Conservation (phyloP, 2,329 filamentous ascomycete genomes). For the Stachybotrys chartarum region DNA sequence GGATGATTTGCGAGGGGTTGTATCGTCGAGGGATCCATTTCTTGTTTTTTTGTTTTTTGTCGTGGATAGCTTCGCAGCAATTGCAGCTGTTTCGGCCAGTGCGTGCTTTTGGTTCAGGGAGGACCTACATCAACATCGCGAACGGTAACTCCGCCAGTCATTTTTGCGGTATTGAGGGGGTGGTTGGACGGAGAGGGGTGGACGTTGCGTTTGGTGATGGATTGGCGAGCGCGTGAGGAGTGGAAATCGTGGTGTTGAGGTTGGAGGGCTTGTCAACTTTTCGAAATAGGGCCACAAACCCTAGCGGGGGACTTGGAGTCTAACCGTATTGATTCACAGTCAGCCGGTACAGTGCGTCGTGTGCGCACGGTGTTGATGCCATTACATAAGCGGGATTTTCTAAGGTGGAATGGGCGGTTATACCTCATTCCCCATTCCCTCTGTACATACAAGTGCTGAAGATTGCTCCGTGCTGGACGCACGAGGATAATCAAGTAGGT, state of each 20-base stretch:
- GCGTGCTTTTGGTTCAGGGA: constrained; percentile 18
- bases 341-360: not conserved
- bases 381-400: not conserved
- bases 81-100: too few species aligned
- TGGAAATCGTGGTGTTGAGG: constrained; percentile 11
- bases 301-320: constrained; percentile 12
- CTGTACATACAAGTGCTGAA: too few species aligned
- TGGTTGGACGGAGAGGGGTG: constrained; percentile 8
- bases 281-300: constrained; percentile 25
- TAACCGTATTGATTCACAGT: constrained; percentile 14
- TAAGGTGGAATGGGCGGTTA: too few species aligned
- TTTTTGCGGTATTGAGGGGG: constrained; percentile 53
- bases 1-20: constrained; percentile 15
- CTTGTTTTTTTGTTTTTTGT: constrained; percentile 6
- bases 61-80: too few species aligned
- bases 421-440: too few species aligned
- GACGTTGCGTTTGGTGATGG: constrained; percentile 22
- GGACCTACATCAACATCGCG: constrained; percentile 77
- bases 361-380: constrained; percentile 3
- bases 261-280: constrained; percentile 15
- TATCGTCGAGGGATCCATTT: constrained; percentile 1
- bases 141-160: constrained; percentile 73
- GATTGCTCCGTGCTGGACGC: too few species aligned
- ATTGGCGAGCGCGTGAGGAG: constrained; percentile 20
- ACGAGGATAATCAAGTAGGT: too few species aligned